Evolutionary conservation across 169 alveolate species (phyloP), one percentile per base, ranked within the genome.

Genomic region (Plasmodium sp.): DNA sequence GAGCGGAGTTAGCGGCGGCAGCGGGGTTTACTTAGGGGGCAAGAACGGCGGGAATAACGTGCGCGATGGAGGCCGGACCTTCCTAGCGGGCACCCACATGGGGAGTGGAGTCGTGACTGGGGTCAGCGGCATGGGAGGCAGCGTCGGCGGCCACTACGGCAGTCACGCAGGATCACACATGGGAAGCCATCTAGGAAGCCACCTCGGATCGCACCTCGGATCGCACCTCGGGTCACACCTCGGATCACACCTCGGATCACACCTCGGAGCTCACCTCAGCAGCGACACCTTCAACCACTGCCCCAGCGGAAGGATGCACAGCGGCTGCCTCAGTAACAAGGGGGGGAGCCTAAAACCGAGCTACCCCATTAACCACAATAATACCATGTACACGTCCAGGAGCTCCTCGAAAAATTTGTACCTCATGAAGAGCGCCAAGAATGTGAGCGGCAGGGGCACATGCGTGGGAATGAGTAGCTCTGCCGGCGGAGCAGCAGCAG

Each of bases 341-440:
- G 81, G 72, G 4, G 80, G 39, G 18, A 72, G 36, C 54, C 54
- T 16, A 33, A 84, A 84, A 22, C n/a, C 33, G 36, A 84, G 54
- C 36, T 71, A 54, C 43, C 79, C 39, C 27, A 54, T 86, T 12
- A 86, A 86, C 48, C 93, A 86, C 77, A 86, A 39, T 34, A 56
- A 51, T 36, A 86, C 94, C 3, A 90, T 80, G 88, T 80, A 33
- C 51, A 48, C 84, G n/a, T 43, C 94, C 18, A 90, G 83, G 51
- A 90, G 72, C 27, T 45, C 94, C 5, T 80, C 94, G 71, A 22
- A 74, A 45, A 75, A 75, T 85, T 45, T 74, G 41, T 75, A 85
- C 62, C 18, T 33, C 10, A 27, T 51, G 58, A 75, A 54, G n/a
- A 71, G 75, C 34, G 79, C 36, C 56, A 85, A 14, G 7, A 85